Evolutionary conservation across 495 filamentous ascomycete genomes (phyloP).

Genomic region (Oleoguttula mirabilis): DNA sequence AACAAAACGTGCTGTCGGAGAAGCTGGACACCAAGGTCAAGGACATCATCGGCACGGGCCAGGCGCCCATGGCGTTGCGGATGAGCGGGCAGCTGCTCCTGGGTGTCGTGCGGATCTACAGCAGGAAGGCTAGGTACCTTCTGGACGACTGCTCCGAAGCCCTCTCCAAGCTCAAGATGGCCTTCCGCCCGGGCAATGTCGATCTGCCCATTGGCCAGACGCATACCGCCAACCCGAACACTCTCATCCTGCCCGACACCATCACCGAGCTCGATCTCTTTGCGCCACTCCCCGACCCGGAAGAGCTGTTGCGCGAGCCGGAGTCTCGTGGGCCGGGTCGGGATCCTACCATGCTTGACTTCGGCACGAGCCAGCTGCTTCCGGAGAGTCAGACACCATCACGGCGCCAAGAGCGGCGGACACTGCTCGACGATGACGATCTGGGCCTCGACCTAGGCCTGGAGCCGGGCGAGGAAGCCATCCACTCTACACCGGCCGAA

Average conservation of each 20-base stretch:
- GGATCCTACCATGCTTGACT: constrained; percentile 29
- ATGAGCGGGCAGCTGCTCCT: constrained; percentile 87
- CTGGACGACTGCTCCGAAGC: constrained; percentile 96
- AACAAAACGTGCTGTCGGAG: constrained; percentile 82
- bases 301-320: constrained; percentile 25
- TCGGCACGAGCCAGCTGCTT: constrained; percentile 28
- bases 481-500: constrained; percentile 30
- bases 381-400: constrained; percentile 13
- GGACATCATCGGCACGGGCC: constrained; percentile 85
- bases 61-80: constrained; percentile 89
- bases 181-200: constrained; percentile 44
- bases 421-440: constrained; percentile 41
- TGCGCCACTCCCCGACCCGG: constrained; percentile 31
- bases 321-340: constrained; percentile 15
- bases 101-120: constrained; percentile 94
- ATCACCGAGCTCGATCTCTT: constrained; percentile 84
- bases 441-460: constrained; percentile 48
- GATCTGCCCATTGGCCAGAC: constrained; percentile 38
- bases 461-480: constrained; percentile 44
- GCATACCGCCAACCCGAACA: constrained; percentile 34
- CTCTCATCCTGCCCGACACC: constrained; percentile 59
- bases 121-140: constrained; percentile 88
- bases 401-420: constrained; percentile 1
- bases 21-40: constrained; percentile 87
- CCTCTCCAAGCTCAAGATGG: constrained; percentile 93